Evolutionary conservation across 2,329 filamentous ascomycete genomes (phyloP).

Genomic region (Parafenestella ontariensis): DNA sequence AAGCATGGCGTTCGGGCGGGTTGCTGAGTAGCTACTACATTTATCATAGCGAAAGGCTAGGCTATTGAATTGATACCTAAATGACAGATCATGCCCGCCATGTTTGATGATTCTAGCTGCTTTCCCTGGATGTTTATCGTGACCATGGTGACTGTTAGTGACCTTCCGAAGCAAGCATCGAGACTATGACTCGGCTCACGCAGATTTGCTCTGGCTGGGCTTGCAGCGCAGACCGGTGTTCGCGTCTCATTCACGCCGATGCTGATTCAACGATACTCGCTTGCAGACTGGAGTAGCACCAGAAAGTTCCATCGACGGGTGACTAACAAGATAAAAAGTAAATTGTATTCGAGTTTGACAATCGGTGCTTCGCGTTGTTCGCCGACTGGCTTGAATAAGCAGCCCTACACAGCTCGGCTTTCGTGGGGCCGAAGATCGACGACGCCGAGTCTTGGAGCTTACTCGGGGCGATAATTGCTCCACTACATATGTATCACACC

Average conservation of each 20-base stretch:
- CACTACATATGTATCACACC: background rate
- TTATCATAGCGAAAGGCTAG: conserved; percentile 42
- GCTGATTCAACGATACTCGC: background rate
- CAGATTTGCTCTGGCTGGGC: too few species aligned
- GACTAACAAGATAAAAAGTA: background rate
- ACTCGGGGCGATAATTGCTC: background rate
- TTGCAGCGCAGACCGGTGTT: background rate
- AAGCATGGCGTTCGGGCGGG: conserved; percentile 47
- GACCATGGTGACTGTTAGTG: background rate
- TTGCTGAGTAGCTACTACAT: conserved; percentile 41
- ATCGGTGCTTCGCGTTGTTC: conserved; percentile 3
- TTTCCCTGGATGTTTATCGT: background rate
- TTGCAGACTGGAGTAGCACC: background rate
- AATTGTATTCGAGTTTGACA: background rate
- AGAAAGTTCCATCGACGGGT: background rate
- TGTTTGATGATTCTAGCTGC: conserved; percentile 10
- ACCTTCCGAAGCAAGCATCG: background rate
- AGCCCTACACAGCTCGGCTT: conserved; percentile 5
- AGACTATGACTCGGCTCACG: background rate
- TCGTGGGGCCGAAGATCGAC: conserved; percentile 13
- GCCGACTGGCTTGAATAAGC: conserved; percentile 3
- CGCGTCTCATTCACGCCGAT: background rate
- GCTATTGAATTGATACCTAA: conserved; percentile 46
- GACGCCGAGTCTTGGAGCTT: background rate
- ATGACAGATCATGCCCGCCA: conserved; percentile 46